Evolutionary conservation across 179 eudicot genomes (phyloP).

Genomic region (Carnegiea gigantea): DNA sequence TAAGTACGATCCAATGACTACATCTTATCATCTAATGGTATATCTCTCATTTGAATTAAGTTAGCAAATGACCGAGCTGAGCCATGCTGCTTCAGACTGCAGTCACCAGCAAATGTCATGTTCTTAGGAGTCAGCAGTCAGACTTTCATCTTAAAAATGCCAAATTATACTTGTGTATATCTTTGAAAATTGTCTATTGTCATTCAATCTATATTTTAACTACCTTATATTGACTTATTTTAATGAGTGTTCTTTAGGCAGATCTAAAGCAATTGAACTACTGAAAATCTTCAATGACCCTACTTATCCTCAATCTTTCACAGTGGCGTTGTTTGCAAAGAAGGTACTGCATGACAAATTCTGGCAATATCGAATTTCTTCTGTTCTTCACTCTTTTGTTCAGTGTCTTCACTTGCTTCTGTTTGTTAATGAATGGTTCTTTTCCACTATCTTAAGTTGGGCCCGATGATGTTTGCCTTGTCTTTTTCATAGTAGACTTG

Average conservation of each 20-base stretch:
- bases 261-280: conserved; percentile 56
- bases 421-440: too few relatives aligned
- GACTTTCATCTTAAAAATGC: neutral
- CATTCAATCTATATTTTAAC: too few relatives aligned
- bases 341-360: conserved; percentile 40
- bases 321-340: conserved; percentile 61
- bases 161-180: too few relatives aligned
- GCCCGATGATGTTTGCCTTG: too few relatives aligned
- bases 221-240: neutral
- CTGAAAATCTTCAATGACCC: conserved; percentile 54
- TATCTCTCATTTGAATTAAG: too few relatives aligned
- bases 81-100: neutral
- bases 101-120: too few relatives aligned
- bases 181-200: too few relatives aligned
- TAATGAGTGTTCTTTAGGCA: conserved; percentile 34
- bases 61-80: neutral
- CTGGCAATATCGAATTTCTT: neutral
- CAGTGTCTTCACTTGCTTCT: too few relatives aligned
- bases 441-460: too few relatives aligned
- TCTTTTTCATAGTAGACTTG: too few relatives aligned
- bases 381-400: neutral
- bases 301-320: conserved; percentile 59
- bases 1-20: too few relatives aligned
- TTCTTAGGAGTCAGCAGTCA: neutral
- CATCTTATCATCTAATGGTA: too few relatives aligned